Evolutionary conservation across 1,284 basidiomycete genomes (phyloP).

Genomic region (Schizopora paradoxa): DNA sequence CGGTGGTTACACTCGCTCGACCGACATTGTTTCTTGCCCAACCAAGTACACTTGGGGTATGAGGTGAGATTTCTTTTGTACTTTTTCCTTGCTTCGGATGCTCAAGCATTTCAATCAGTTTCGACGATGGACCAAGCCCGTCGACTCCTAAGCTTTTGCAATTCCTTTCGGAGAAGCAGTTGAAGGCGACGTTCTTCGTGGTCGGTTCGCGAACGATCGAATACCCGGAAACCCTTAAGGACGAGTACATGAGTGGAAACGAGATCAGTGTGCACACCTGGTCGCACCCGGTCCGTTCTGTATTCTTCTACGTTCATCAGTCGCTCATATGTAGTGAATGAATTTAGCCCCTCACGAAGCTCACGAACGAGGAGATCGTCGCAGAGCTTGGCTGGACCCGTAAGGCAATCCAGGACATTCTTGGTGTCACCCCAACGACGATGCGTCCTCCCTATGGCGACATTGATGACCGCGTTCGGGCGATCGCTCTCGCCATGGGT

Average conservation of each 20-base stretch:
- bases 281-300: constrained; percentile 71
- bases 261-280: constrained; percentile 78
- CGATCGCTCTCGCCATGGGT: constrained; percentile 78
- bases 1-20: constrained; percentile 67
- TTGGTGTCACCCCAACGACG: constrained; percentile 76
- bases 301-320: too few relatives aligned
- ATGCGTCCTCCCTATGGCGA: constrained; percentile 51
- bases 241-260: constrained; percentile 83
- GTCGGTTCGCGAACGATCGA: constrained; percentile 88
- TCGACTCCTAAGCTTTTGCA: constrained; percentile 83
- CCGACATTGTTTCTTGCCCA: constrained; percentile 71
- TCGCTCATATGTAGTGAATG: too few relatives aligned
- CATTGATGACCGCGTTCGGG: constrained; percentile 82
- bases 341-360: constrained; percentile 75
- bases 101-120: too few relatives aligned
- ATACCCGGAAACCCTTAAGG: constrained; percentile 68
- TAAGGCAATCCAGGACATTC: constrained; percentile 70
- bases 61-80: too few relatives aligned
- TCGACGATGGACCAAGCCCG: constrained; percentile 80
- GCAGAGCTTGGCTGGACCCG: constrained; percentile 93
- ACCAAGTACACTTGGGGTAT: constrained; percentile 78
- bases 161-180: constrained; percentile 59
- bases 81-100: too few relatives aligned
- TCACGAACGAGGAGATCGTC: constrained; percentile 85
- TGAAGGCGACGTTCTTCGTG: constrained; percentile 87